Evolutionary conservation across 306 rosid genomes (phyloP), one percentile per base, ranked within the genome.

Genomic region (Canavalia gladiata): DNA sequence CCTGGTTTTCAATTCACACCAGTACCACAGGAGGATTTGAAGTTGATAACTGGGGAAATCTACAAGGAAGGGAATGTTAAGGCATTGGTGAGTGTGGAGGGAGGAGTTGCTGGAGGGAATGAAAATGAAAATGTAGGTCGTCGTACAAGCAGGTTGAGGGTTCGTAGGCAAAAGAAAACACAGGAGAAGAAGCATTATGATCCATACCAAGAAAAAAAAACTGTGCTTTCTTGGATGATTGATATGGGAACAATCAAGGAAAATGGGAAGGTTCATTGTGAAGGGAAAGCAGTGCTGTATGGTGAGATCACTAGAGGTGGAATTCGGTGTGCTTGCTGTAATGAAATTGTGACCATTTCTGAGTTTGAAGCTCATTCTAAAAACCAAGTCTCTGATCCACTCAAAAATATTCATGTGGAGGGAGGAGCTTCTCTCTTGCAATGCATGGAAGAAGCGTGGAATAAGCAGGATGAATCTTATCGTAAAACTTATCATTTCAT

Each of bases 201-300:
- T 1, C 4, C 6, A 43, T 1, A 2, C n/a, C 2, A 3, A 8
- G n/a, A 92, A 82, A 89, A 85, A 64, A 85, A 86, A 80, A 90
- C 92, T 18, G 78, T 90, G 69, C 79, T 90, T 74, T 34, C 88
- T 5, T 90, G 93, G 95, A 88, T 92, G 95, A 77, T 88, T 83
- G 91, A 85, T 77, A 50, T 82, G 85, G 95, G 89, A 62, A 82
- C 87, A 31, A 75, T 92, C n/a, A 55, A 82, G 54, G 73, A 77
- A 46, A 84, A 84, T 78, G 84, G 72, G 75, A 89, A 74, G 87
- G 88, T 90, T 78, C 80, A 87, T 76, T 79, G 18, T 58, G 67
- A 84, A 68, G 88, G 71, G 81, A 82, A 86, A 51, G 78, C 52
- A 39, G 39, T 69, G 65, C 81, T 88, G 70, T 84, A 85, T 84